phyloP scores from a whole-genome alignment of 2,329 filamentous ascomycete genomes.

The Pseudogymnoascus sp. region DNA sequence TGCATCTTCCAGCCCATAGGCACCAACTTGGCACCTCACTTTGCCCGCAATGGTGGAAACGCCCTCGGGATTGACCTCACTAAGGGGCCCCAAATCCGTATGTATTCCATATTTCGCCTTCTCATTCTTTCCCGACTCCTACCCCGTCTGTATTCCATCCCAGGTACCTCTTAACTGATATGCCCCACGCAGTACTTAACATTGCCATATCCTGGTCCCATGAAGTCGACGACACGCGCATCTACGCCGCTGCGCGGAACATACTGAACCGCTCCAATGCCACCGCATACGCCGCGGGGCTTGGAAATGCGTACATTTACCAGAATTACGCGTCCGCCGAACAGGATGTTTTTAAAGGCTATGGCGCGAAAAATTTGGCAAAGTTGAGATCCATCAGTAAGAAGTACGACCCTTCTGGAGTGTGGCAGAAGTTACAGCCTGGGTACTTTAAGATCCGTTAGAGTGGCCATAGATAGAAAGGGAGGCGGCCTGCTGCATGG shows the following conservation, averaged over 20 bases:
- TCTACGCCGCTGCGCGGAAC: conserved; percentile 24
- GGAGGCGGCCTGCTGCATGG: background rate
- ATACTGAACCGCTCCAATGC: conserved; percentile 23
- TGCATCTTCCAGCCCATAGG: conserved; percentile 34
- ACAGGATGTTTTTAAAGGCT: conserved; percentile 30
- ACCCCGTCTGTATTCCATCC: conserved; percentile 13
- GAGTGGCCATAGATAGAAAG: background rate
- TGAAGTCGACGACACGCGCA: conserved; percentile 28
- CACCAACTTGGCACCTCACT: conserved; percentile 28
- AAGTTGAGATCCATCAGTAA: conserved; percentile 20
- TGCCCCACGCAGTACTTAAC: conserved; percentile 14
- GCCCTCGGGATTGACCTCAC: conserved; percentile 16
- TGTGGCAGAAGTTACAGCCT: conserved; percentile 26
- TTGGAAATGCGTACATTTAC: conserved; percentile 33
- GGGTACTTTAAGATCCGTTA: conserved; percentile 34
- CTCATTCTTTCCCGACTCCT: conserved; percentile 20
- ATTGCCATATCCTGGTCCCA: conserved; percentile 23
- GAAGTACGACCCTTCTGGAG: conserved; percentile 23
- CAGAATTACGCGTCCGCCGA: conserved; percentile 32
- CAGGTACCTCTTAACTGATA: conserved; percentile 14
- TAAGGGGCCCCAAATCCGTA: conserved; percentile 11
- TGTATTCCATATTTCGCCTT: conserved; percentile 18
- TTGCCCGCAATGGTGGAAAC: conserved; percentile 29
- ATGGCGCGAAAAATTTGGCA: conserved; percentile 28
- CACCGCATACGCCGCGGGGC: conserved; percentile 25